Conservation (phyloP, 805 yeast species). For the Yamadazyma ubonensis region DNA sequence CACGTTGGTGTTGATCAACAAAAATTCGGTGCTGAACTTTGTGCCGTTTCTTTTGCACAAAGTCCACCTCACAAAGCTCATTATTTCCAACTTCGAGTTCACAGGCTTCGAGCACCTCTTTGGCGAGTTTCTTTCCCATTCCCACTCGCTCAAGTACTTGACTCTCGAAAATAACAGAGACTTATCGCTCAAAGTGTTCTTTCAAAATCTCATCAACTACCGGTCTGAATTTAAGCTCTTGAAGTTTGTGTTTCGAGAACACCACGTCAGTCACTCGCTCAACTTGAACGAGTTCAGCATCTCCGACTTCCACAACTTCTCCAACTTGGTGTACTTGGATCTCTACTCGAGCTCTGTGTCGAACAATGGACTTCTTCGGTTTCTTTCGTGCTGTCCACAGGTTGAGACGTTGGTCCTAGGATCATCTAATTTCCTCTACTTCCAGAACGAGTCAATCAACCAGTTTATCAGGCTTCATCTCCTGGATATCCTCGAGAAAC, state of each 20-base stretch:
- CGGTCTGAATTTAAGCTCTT: conserved; percentile 26
- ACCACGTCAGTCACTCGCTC: conserved; percentile 18
- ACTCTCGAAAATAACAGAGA: conserved; percentile 35
- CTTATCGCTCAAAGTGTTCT: conserved; percentile 26
- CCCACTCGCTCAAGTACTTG: conserved; percentile 20
- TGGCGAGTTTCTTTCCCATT: conserved; percentile 25
- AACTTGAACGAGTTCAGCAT: conserved; percentile 27
- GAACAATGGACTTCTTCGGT: conserved; percentile 38
- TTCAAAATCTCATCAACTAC: conserved; percentile 29
- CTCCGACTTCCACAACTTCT: conserved; percentile 24
- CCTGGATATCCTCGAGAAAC: conserved; percentile 19
- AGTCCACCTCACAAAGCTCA: conserved; percentile 27
- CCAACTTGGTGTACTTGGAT: conserved; percentile 27
- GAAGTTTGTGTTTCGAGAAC: conserved; percentile 33
- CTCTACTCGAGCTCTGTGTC: conserved; percentile 43
- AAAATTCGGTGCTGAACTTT: conserved; percentile 24
- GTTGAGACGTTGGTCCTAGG: conserved; percentile 30
- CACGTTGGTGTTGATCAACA: conserved; percentile 25
- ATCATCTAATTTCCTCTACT: conserved; percentile 32
- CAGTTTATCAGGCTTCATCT: conserved; percentile 16
- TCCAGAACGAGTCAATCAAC: conserved; percentile 21
- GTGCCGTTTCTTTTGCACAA: conserved; percentile 23
- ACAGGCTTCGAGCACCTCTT: conserved; percentile 23
- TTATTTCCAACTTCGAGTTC: conserved; percentile 35
- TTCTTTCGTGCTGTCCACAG: conserved; percentile 31